These are phyloP conservation scores for Pontederia crassipes DNA, from an alignment of 176 grass and related monocot species.

Conservation along the genomic window DNA sequence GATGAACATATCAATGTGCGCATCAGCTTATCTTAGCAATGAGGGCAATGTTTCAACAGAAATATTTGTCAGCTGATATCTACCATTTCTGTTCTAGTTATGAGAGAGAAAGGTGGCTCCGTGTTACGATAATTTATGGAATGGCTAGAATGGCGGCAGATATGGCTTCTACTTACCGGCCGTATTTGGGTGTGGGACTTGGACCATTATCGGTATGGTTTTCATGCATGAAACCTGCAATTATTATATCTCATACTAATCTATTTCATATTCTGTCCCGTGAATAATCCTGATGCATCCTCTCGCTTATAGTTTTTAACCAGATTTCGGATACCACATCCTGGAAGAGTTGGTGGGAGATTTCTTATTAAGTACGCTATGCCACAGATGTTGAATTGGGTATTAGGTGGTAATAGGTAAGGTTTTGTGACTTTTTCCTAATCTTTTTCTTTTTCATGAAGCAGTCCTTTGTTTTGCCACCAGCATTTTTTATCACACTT, in stretches of 20 bases:
- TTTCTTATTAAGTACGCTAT: constrained; percentile 78
- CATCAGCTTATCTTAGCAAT: no score
- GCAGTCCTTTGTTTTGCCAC: no score
- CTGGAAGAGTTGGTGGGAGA: constrained; percentile 83
- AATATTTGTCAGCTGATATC: no score
- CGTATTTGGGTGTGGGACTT: constrained; percentile 76
- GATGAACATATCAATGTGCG: no score
- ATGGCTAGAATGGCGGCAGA: constrained; percentile 97
- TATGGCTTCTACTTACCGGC: constrained; percentile 95
- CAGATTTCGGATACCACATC: constrained; percentile 83
- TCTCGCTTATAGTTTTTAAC: constrained; percentile 62
- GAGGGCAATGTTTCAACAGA: no score
- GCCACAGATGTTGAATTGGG: constrained; percentile 88
- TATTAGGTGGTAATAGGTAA: constrained; percentile 92
- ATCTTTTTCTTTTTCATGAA: no score
- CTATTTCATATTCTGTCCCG: no score
- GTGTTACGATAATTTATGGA: constrained; percentile 90
- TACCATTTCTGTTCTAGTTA: constrained; percentile 42
- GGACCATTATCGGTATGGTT: constrained; percentile 71
- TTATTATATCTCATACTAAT: no score
- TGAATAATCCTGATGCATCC: background rate
- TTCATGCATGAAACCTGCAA: background rate
- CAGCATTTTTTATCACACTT: no score
- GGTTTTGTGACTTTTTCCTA: background rate
- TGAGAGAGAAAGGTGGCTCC: constrained; percentile 86